Evolutionary conservation across 768 basidiomycete species (phyloP).

Genomic region (Agaricus blazei): DNA sequence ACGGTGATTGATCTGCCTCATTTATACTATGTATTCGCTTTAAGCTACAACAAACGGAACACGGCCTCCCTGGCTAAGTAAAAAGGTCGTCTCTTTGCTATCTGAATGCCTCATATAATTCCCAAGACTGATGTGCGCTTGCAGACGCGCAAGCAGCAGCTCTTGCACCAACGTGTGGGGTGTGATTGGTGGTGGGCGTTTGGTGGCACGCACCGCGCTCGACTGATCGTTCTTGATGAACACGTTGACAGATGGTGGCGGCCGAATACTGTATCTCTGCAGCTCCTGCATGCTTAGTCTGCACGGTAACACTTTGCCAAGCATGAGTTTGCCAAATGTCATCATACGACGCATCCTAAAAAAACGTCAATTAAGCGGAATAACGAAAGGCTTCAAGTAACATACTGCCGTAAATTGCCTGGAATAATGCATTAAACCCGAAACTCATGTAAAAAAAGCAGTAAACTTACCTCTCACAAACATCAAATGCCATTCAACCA

Average conservation of each 20-base stretch:
- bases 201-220: slow-evolving; percentile 8
- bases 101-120: slow-evolving; percentile 16
- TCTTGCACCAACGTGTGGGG: slow-evolving; percentile 23
- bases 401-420: slow-evolving; percentile 33
- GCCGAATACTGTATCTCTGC: slow-evolving; percentile 30
- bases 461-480: slow-evolving; percentile 24
- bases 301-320: slow-evolving; percentile 26
- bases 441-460: background rate
- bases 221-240: slow-evolving; percentile 31
- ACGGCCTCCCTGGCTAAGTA: slow-evolving; percentile 18
- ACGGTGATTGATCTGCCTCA: background rate
- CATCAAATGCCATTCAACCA: slow-evolving; percentile 41
- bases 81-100: slow-evolving; percentile 12
- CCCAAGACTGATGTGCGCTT: slow-evolving; percentile 19
- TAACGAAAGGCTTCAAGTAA: background rate
- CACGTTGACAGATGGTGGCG: slow-evolving; percentile 34
- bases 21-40: background rate
- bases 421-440: background rate
- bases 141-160: slow-evolving; percentile 26
- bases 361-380: background rate
- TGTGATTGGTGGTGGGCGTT: slow-evolving; percentile 18
- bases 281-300: slow-evolving; percentile 20
- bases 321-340: slow-evolving; percentile 32
- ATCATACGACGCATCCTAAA: slow-evolving; percentile 28
- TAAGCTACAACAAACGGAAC: slow-evolving; percentile 10